Conservation (phyloP, 192 early-diverging fungal species). For the Chytriomyces confervae region DNA sequence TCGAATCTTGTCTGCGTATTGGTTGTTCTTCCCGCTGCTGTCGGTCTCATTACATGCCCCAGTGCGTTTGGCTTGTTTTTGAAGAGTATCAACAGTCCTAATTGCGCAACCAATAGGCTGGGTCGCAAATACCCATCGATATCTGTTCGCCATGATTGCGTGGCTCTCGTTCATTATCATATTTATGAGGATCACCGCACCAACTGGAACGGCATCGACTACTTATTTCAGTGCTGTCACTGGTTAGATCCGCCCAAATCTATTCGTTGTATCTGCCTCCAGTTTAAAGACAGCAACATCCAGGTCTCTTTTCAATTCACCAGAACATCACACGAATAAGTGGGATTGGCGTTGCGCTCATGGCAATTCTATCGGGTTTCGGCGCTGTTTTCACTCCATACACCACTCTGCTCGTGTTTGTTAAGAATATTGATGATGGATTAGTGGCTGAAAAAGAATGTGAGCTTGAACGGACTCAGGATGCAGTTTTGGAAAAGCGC, state of each 20-base stretch:
- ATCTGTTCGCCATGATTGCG: not conserved
- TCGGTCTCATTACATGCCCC: not conserved
- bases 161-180: not conserved
- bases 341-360: constrained; percentile 89
- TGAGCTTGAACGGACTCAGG: constrained; percentile 72
- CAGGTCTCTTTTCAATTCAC: constrained; percentile 41
- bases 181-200: not conserved
- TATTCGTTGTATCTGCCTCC: not conserved
- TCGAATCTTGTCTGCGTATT: not conserved
- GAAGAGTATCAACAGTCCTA: not conserved
- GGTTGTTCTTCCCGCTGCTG: not conserved
- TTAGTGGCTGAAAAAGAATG: constrained; percentile 67
- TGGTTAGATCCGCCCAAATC: too few species aligned
- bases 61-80: not conserved
- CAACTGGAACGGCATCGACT: not conserved
- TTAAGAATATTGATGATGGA: constrained; percentile 56
- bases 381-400: constrained; percentile 93
- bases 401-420: constrained; percentile 80
- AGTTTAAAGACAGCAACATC: not conserved
- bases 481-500: constrained; percentile 71
- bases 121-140: not conserved
- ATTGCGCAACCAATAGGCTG: not conserved
- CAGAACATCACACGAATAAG: constrained; percentile 81
- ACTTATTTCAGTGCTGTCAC: not conserved
- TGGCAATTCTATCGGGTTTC: constrained; percentile 92